These are phyloP conservation scores for Tetrahymena malaccensis DNA, from an alignment of 73 alveolate species.

Conservation along the genomic window DNA sequence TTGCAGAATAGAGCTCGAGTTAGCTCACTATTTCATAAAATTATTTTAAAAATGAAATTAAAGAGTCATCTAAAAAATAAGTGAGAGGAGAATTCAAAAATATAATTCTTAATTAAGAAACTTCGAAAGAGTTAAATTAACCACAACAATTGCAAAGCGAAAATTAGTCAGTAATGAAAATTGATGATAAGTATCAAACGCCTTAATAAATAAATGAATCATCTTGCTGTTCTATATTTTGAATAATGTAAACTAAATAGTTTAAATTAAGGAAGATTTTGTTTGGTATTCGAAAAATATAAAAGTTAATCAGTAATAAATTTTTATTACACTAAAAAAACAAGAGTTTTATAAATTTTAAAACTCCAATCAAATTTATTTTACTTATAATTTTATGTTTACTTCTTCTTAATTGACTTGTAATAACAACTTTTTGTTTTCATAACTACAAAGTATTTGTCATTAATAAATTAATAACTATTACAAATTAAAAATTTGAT, in stretches of 20 bases:
- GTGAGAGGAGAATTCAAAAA: not conserved
- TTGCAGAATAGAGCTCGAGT: not conserved
- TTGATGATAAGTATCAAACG: not conserved
- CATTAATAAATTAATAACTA: no score
- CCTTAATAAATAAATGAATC: not conserved
- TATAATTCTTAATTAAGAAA: not conserved
- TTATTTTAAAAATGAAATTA: no score
- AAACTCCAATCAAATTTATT: no score
- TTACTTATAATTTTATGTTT: no score
- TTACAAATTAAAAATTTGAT: no score
- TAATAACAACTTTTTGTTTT: no score
- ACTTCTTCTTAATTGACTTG: no score
- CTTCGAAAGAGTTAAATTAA: not conserved
- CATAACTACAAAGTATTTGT: no score
- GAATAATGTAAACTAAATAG: not conserved
- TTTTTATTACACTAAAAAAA: no score
- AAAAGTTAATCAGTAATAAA: not conserved
- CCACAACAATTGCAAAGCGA: not conserved
- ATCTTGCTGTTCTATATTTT: not conserved
- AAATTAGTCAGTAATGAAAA: not conserved
- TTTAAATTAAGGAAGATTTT: not conserved
- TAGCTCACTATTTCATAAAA: not conserved
- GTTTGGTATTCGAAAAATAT: not conserved
- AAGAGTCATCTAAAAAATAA: not conserved
- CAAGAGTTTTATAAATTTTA: no score